phyloP scores from a whole-genome alignment of 2,329 filamentous ascomycete species.

The Hirsutella thompsonii region DNA sequence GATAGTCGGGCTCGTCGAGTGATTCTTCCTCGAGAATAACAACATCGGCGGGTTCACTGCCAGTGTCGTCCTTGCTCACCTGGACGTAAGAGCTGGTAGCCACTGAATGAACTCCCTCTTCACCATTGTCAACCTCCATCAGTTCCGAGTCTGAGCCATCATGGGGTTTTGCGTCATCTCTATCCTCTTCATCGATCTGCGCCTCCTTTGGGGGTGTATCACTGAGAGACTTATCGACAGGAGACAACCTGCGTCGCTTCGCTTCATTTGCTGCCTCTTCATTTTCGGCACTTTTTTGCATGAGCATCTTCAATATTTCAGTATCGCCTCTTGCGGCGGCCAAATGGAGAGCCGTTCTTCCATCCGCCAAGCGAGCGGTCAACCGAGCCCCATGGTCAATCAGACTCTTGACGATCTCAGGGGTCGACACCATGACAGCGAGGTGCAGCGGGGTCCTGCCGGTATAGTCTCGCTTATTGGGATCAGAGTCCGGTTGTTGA shows the following conservation, averaged over 20 bases:
- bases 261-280: slow-evolving; percentile 54
- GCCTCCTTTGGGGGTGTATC: neutral
- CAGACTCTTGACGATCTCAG: slow-evolving; percentile 57
- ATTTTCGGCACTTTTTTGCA: slow-evolving; percentile 63
- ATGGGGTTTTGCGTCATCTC: neutral
- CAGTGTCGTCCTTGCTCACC: neutral
- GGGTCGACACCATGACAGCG: slow-evolving; percentile 54
- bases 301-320: slow-evolving; percentile 58
- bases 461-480: slow-evolving; percentile 64
- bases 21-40: slow-evolving; percentile 38
- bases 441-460: slow-evolving; percentile 71
- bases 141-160: neutral
- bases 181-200: neutral
- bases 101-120: neutral
- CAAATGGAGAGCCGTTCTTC: slow-evolving; percentile 70
- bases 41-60: slow-evolving; percentile 5
- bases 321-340: slow-evolving; percentile 57
- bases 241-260: slow-evolving; percentile 26
- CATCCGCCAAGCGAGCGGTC: slow-evolving; percentile 64
- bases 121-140: neutral
- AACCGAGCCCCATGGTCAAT: slow-evolving; percentile 62
- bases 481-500: slow-evolving; percentile 52
- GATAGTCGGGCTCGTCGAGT: slow-evolving; percentile 63
- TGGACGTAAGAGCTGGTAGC: neutral
- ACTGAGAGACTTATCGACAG: neutral